Evolutionary conservation across 768 basidiomycete species (phyloP).

Genomic region (Suillus paluster): DNA sequence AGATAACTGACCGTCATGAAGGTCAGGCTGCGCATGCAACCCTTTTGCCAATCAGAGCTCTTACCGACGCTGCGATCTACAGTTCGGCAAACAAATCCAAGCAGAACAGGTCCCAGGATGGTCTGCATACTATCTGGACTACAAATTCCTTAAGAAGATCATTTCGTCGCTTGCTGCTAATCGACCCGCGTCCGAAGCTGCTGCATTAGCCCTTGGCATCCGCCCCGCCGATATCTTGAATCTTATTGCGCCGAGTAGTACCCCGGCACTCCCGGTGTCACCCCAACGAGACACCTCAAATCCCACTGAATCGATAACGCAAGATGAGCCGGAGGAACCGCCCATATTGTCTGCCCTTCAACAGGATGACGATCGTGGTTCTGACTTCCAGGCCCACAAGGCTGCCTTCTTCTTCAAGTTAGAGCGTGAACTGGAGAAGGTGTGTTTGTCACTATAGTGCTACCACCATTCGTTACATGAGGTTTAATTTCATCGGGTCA

Average conservation of each 20-base stretch:
- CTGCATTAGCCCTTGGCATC: slow-evolving; percentile 80
- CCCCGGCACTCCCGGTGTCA: slow-evolving; percentile 35
- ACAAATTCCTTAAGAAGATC: slow-evolving; percentile 98
- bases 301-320: slow-evolving; percentile 18
- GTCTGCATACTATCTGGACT: slow-evolving; percentile 95
- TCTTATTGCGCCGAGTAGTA: slow-evolving; percentile 32
- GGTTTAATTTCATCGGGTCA: slow-evolving; percentile 10
- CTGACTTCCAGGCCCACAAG: slow-evolving; percentile 92
- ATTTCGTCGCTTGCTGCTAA: slow-evolving; percentile 93
- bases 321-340: slow-evolving; percentile 52
- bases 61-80: slow-evolving; percentile 15
- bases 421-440: slow-evolving; percentile 97
- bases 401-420: slow-evolving; percentile 99
- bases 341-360: slow-evolving; percentile 64
- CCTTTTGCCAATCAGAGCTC: slow-evolving; percentile 2
- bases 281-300: slow-evolving; percentile 26
- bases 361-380: slow-evolving; percentile 74
- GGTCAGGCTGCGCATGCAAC: slow-evolving; percentile 22
- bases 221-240: slow-evolving; percentile 63
- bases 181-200: slow-evolving; percentile 89
- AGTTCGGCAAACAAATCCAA: slow-evolving; percentile 99
- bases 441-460: slow-evolving; percentile 33
- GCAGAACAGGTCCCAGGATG: slow-evolving; percentile 97
- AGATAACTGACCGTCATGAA: slow-evolving; percentile 33
- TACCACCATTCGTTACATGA: slow-evolving; percentile 11